Evolutionary conservation across 768 basidiomycete genomes (phyloP).

Genomic region (Porpolomopsis calyptriformis): DNA sequence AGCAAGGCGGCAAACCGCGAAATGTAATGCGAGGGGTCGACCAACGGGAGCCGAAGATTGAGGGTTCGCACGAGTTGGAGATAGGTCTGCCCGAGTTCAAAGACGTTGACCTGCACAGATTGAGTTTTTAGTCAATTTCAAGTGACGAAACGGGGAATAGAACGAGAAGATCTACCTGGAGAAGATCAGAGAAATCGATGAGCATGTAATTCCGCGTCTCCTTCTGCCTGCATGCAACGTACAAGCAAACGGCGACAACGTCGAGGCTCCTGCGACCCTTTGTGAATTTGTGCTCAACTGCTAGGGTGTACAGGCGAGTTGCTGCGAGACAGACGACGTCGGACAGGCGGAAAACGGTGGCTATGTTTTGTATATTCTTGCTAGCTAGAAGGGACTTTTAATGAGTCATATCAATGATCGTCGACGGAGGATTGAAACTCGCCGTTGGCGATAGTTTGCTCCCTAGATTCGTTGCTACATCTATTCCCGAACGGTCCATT

Average conservation of each 20-base stretch:
- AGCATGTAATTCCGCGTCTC: slow-evolving; percentile 93
- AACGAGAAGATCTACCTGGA: no score
- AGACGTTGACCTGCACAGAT: slow-evolving; percentile 76
- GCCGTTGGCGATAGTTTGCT: slow-evolving; percentile 90
- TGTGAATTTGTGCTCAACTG: slow-evolving; percentile 88
- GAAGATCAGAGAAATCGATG: slow-evolving; percentile 95
- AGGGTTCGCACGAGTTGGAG: slow-evolving; percentile 87
- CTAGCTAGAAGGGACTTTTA: slow-evolving; percentile 50
- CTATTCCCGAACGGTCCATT: slow-evolving; percentile 74
- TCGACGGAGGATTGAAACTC: slow-evolving; percentile 14
- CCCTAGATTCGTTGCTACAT: slow-evolving; percentile 71
- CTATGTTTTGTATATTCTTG: slow-evolving; percentile 75
- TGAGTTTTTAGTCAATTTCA: background rate
- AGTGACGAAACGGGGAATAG: no score
- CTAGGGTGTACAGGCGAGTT: slow-evolving; percentile 82
- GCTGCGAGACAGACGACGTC: slow-evolving; percentile 76
- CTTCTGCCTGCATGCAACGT: slow-evolving; percentile 85
- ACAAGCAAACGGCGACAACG: slow-evolving; percentile 92
- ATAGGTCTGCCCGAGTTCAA: slow-evolving; percentile 92
- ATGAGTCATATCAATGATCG: slow-evolving; percentile 4
- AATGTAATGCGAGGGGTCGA: slow-evolving; percentile 96
- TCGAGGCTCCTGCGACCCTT: slow-evolving; percentile 88
- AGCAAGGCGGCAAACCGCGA: slow-evolving; percentile 89
- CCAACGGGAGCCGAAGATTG: slow-evolving; percentile 73
- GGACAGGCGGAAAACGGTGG: slow-evolving; percentile 64